phyloP scores from a whole-genome alignment of 495 filamentous ascomycete species.

The Rhypophila decipiens region DNA sequence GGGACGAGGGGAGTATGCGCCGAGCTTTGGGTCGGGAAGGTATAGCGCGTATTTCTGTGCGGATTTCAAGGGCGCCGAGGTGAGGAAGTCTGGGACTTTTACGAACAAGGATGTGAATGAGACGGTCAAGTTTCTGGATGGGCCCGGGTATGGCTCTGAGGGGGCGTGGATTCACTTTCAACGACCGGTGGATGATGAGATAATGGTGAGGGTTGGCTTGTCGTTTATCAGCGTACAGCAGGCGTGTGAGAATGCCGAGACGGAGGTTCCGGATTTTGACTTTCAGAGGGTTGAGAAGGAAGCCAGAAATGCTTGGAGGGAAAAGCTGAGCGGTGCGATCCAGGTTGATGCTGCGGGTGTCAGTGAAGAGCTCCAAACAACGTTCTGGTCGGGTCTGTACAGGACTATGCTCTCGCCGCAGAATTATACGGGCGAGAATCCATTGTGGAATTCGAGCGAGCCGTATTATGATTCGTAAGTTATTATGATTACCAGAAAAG shows the following conservation, averaged over 20 bases:
- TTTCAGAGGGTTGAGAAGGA: constrained; percentile 49
- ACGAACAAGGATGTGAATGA: constrained; percentile 35
- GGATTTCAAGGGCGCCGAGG: constrained; percentile 58
- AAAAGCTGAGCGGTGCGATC: constrained; percentile 54
- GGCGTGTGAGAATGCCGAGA: constrained; percentile 59
- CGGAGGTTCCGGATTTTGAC: constrained; percentile 54
- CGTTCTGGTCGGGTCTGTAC: constrained; percentile 65
- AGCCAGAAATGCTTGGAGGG: constrained; percentile 51
- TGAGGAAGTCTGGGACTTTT: constrained; percentile 54
- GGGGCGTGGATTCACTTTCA: constrained; percentile 60
- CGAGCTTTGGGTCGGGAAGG: constrained; percentile 61
- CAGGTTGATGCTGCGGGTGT: constrained; percentile 49
- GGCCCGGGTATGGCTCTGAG: constrained; percentile 39
- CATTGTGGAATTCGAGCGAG: constrained; percentile 60
- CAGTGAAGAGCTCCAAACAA: constrained; percentile 48
- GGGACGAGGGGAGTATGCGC: constrained; percentile 56
- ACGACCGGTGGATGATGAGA: constrained; percentile 28
- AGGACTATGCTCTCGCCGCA: constrained; percentile 60
- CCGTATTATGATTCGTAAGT: constrained; percentile 64
- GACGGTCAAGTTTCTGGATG: constrained; percentile 42
- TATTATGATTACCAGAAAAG: constrained; percentile 17
- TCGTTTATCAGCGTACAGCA: constrained; percentile 59
- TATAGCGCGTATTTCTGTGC: constrained; percentile 59
- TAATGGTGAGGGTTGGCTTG: constrained; percentile 56
- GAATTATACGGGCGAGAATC: constrained; percentile 72